Base-by-base conservation (phyloP, 768 basidiomycete species). In the Exidia glandulosa region DNA sequence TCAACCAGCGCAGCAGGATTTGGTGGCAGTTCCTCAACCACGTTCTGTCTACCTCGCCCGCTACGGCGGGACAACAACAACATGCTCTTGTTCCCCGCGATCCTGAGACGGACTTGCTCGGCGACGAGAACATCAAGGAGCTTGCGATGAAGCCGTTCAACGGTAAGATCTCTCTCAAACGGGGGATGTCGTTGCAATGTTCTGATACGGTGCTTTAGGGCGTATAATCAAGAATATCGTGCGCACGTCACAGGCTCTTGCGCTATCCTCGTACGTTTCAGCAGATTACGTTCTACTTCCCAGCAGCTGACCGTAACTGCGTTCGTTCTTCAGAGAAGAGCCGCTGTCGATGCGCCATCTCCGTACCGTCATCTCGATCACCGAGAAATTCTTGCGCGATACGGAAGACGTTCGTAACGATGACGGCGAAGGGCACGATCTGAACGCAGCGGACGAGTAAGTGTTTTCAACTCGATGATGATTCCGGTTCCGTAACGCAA, bases 161-260 rank as follows among this genome's bases (percentile, higher is more conserved):
- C 56, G 70, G 67, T 68, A 54, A 32, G 63, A 45, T 25, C 31
- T 25, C n/a, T 25, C 25, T 0, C 2, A 48, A 3, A 33, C n/a
- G n/a, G n/a, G 48, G 14, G 29, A 16, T 30, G 5, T 19, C 23
- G 4, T 4, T 27, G 10, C 27, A 14, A 47, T 25, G 30, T 58
- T 13, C 33, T 32, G 34, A 52, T 32, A n/a, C 1, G 14, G 37
- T n/a, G 7, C 29, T 45, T 32, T 29, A 65, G 68, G 71, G 10
- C 62, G 67, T 2, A 65, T 65, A 2, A 72, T 71, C 63, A 71
- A 72, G 64, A 72, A 72, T 50, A 62, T 68, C 34, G 67, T 71
- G 25, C 66, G 72, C 12, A 71, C 70, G 3, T 68, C 72, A 2
- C 69, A 70, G 41, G 68, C 69, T 3, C 61, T 70, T 10, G 67